Evolutionary conservation across 192 early-diverging fungal genomes (phyloP).

Genomic region (Rhizoclosmatium sp.): DNA sequence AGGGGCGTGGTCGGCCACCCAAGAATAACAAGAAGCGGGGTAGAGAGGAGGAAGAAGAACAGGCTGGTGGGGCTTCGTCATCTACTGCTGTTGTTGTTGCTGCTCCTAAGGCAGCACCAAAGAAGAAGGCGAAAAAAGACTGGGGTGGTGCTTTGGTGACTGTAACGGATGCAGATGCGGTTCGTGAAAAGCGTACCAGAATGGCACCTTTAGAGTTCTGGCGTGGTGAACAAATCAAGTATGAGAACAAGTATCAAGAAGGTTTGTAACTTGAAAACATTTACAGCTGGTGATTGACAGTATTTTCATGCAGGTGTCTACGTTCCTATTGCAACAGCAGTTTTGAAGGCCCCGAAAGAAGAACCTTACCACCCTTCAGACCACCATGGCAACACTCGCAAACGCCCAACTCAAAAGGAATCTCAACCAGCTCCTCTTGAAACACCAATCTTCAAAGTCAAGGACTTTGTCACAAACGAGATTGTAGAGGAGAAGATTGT

Average conservation of each 20-base stretch:
- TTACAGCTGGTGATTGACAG: background rate
- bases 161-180: constrained; percentile 13
- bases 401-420: constrained; percentile 30
- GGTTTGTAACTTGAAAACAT: no score
- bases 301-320: constrained; percentile 26
- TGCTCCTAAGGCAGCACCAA: background rate
- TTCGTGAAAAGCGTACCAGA: constrained; percentile 40
- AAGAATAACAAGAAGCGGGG: background rate
- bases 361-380: background rate
- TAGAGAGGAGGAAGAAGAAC: background rate
- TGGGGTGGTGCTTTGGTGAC: background rate
- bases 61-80: background rate
- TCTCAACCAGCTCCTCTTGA: background rate
- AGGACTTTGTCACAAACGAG: constrained; percentile 49
- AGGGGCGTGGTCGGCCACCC: background rate
- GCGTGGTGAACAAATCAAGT: constrained; percentile 45
- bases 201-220: constrained; percentile 50
- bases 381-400: background rate
- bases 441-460: constrained; percentile 45
- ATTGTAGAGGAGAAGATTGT: constrained; percentile 45
- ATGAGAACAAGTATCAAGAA: constrained; percentile 18
- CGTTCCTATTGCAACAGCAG: constrained; percentile 17
- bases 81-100: background rate
- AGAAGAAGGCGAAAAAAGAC: background rate
- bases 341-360: background rate